Evolutionary conservation across 108 stramenopile genomes (phyloP), one percentile per base, ranked within the genome.

Genomic region (Parietichytrium sp.): DNA sequence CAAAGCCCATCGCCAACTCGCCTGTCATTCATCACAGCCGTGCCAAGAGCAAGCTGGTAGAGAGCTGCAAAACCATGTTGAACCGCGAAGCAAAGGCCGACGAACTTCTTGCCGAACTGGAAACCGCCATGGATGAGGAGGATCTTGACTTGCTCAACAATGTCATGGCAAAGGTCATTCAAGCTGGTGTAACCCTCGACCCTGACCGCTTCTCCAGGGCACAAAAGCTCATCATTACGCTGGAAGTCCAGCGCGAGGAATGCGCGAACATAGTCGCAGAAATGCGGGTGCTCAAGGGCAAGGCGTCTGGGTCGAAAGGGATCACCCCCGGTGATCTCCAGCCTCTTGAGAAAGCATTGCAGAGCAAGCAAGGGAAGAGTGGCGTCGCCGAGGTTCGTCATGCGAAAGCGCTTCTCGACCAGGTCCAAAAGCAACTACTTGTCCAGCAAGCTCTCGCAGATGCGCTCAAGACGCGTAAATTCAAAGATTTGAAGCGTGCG

Each of bases 361-460:
- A 27, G 42, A 25, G 6, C 13, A 10, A 42, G 23, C 15, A 20
- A 6, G 33, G 20, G 6, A 12, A 31, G 36, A 16, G 18, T 16
- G 42, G 33, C 20, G 61, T 42, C 42, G 38, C 45, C 3, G 61
- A 72, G 20, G 1, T 27, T 6, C 20, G 6, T 33, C 61, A 42
- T 6, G 61, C 20, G 6, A 27, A 7, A n/a, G 29, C 42, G 4
- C 54, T 87, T 4, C 47, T 80, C 29, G 27, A 77, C 25, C 49
- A 83, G 47, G 77, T 85, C 48, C 23, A 82, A 36, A 53, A 47
- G 36, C 55, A 84, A 48, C 36, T n/a, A n/a, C 29, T 81, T 23
- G 83, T 55, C 3, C 31, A 53, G 42, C 26, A 45, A 4, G 49
- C 33, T 23, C 13, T 77, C 42, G 45, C 53, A 3, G 80, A 33